Evolutionary conservation across 805 yeast species (phyloP), one percentile per base, ranked within the genome.

Genomic region (Cyberlindnera saturnus): DNA sequence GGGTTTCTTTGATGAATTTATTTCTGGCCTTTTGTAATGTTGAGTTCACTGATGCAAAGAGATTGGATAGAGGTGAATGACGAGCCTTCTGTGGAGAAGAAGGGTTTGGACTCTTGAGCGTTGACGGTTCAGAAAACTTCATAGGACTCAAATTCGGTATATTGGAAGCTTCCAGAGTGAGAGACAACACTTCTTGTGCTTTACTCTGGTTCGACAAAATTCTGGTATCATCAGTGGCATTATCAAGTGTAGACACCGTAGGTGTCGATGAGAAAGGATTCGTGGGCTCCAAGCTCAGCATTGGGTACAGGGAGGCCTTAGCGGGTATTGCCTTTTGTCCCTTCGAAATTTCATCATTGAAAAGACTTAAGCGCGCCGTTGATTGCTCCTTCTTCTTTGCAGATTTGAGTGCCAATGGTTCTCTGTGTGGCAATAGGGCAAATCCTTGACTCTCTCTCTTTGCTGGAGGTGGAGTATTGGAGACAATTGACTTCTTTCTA

Each of bases 391-490:
- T 41, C 42, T 54, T 56, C 40, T 55, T 53, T 3, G 52, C 49
- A 9, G 62, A 53, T 37, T 61, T 60, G 11, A 59, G 54, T 1
- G 59, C 56, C 26, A 61, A 40, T 1, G 64, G 63, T 20, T 51
- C 62, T 45, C 60, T 51, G 10, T 56, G 59, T 0, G 65, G 64
- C 29, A 61, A 38, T 7, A 59, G 42, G 5, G 62, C 63, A 51
- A 61, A 60, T 0, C 63, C 62, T 42, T 56, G 58, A 23, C 59
- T 59, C 33, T 57, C 60, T 15, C 62, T 45, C 16, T 54, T 49
- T 3, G 44, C 33, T 5, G 57, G 48, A 4, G 59, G 54, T 9
- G 57, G 50, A 0, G 53, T 50, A n/a, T 48, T 45, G 0, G 51
- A 44, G 3, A 38, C 42, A 16, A 34, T 19, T 18, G 38, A 33